A percentile compares a stretch with the other conserved stretches of the same genome.
Evolutionary conservation across 805 yeast genomes (phyloP).

Genomic region (Ogataea dorogensis): DNA sequence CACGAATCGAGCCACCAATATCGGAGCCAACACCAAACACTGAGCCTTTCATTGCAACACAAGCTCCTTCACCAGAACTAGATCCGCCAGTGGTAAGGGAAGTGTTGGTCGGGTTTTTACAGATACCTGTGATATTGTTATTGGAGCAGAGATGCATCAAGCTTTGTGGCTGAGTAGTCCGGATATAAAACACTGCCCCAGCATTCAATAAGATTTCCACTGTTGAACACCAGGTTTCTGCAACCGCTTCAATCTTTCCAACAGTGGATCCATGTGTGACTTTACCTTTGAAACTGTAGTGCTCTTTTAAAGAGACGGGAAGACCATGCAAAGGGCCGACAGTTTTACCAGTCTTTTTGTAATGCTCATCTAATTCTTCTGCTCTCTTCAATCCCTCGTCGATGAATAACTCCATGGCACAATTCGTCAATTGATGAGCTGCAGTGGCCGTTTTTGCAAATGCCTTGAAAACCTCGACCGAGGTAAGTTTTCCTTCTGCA

Average conservation of each 20-base stretch:
- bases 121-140: conserved; percentile 8
- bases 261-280: conserved; percentile 54
- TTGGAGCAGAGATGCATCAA: conserved; percentile 10
- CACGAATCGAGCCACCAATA: conserved; percentile 8
- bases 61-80: conserved; percentile 9
- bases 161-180: conserved; percentile 8
- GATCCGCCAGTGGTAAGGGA: conserved; percentile 7
- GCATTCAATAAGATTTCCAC: conserved; percentile 41
- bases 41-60: conserved; percentile 7
- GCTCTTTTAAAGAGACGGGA: conserved; percentile 63
- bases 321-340: conserved; percentile 62
- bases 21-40: conserved; percentile 8
- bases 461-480: conserved; percentile 46
- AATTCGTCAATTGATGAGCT: conserved; percentile 50
- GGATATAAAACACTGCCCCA: conserved; percentile 8
- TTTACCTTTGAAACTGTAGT: conserved; percentile 47
- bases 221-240: conserved; percentile 39
- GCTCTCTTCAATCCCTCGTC: conserved; percentile 50
- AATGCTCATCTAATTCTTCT: conserved; percentile 50
- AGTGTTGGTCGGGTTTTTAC: conserved; percentile 6
- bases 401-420: conserved; percentile 45
- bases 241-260: conserved; percentile 39
- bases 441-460: conserved; percentile 47
- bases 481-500: conserved; percentile 38
- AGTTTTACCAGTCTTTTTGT: conserved; percentile 42